Evolutionary conservation across 345 rosid species (phyloP), one percentile per base, ranked within the genome.

Genomic region (Nephelium lappaceum): DNA sequence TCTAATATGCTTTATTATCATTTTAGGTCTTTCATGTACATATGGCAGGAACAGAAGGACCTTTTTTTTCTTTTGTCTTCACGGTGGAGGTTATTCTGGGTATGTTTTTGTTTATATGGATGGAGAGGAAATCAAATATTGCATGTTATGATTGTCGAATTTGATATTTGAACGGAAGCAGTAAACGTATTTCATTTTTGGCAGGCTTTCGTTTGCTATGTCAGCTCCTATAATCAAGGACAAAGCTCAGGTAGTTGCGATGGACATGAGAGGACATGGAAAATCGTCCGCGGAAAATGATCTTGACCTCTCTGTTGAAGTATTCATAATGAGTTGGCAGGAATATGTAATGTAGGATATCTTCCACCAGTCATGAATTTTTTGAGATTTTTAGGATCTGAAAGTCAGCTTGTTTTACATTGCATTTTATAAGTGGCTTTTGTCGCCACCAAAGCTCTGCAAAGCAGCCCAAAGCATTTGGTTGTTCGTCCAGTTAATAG

Each of bases 241-340:
- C 91, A 91, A 89, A 82, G 97, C 93, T 38, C 88, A 91, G 11
- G 86, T 96, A 36, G 95, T 93, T 84, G 93, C 97, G 16, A 83
- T 96, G 90, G 98, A 96, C 89, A 67, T 94, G 87, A 91, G 99
- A 85, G 99, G 99, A 65, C 99, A 96, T 43, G 99, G 98, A 49
- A 93, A 91, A 77, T 91, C 98, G 43, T 84, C 80, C 80, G 73
- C 97, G n/a, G 97, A 91, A 78, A 87, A 92, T 80, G 99, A 96
- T 80, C 77, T 92, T 74, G 95, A 90, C 47, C 90, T 96, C 71
- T 96, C 98, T 23, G 85, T 96, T 45, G 93, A 94, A 96, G 99
- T 88, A 75, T 66, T 61, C 42, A 45, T 84, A 53, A 19, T 41
- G 73, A 5, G 27, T 12, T 7, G 0, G 74, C 41, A 21, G 24